phyloP scores from a whole-genome alignment of 345 rosid genomes.

The Streptanthus diversifolius region DNA sequence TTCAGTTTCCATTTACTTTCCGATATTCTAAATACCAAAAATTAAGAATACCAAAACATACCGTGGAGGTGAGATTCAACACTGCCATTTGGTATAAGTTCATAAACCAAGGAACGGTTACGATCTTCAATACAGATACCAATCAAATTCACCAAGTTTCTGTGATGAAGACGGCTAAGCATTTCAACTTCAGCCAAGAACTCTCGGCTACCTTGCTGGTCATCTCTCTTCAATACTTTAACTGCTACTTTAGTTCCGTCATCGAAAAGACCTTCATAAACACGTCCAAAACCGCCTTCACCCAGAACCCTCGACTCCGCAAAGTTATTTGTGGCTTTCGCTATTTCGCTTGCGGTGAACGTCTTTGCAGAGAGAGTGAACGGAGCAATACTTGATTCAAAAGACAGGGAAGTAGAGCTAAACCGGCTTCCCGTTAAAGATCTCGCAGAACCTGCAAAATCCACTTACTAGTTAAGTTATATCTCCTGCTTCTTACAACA shows the following conservation, averaged over 20 bases:
- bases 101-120: constrained; percentile 80
- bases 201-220: constrained; percentile 88
- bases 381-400: constrained; percentile 78
- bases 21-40: neutral
- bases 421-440: constrained; percentile 60
- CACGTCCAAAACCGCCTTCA: constrained; percentile 96
- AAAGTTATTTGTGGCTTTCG: constrained; percentile 72
- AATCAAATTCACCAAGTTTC: constrained; percentile 86
- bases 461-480: neutral
- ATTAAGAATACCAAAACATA: constrained; percentile 15
- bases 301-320: constrained; percentile 69
- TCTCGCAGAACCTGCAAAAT: constrained; percentile 55
- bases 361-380: constrained; percentile 88
- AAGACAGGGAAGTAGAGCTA: constrained; percentile 73
- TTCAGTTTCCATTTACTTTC: neutral
- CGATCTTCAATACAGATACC: constrained; percentile 92
- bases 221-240: constrained; percentile 88
- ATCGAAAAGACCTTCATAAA: constrained; percentile 74
- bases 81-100: constrained; percentile 93
- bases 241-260: constrained; percentile 88
- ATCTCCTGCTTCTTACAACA: neutral
- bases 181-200: constrained; percentile 96
- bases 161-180: constrained; percentile 97
- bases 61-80: constrained; percentile 97
- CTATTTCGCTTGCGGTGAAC: constrained; percentile 66